These are phyloP conservation scores for Posidonia australis DNA, from an alignment of 106 monocot species.

Conservation along the genomic window DNA sequence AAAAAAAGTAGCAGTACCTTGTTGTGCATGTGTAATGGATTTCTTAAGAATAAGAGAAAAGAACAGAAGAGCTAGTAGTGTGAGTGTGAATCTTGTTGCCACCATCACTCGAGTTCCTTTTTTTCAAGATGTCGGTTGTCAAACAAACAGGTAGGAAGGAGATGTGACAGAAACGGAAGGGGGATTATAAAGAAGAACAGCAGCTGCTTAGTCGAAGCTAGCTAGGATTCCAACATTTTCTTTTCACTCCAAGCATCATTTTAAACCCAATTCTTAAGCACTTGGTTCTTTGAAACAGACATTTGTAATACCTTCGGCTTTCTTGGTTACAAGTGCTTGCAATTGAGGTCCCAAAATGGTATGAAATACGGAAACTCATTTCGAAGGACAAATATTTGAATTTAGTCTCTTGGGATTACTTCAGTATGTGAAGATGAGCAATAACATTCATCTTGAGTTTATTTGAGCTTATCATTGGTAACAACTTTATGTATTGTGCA, in stretches of 20 bases:
- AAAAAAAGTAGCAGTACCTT: background rate
- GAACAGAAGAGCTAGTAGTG: background rate
- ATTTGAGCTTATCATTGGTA: no score
- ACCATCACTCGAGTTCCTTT: background rate
- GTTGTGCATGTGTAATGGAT: background rate
- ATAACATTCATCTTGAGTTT: no score
- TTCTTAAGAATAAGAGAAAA: background rate
- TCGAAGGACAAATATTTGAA: no score
- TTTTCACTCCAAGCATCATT: background rate
- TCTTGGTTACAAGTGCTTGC: background rate
- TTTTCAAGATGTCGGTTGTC: background rate
- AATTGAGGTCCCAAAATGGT: background rate
- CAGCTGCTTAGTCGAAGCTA: background rate
- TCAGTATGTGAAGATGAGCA: no score
- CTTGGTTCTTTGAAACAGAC: no score
- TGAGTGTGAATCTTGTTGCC: background rate
- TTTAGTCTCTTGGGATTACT: no score
- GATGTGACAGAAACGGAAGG: background rate
- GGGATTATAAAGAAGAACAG: background rate
- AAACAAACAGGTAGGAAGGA: background rate
- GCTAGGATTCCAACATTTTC: background rate
- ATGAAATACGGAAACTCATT: no score
- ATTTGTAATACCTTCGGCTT: background rate
- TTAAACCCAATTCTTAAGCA: background rate
- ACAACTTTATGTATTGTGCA: no score